Evolutionary conservation across 176 grass and related monocot genomes (phyloP), one percentile per base, ranked within the genome.

Genomic region (Eleusine coracana): DNA sequence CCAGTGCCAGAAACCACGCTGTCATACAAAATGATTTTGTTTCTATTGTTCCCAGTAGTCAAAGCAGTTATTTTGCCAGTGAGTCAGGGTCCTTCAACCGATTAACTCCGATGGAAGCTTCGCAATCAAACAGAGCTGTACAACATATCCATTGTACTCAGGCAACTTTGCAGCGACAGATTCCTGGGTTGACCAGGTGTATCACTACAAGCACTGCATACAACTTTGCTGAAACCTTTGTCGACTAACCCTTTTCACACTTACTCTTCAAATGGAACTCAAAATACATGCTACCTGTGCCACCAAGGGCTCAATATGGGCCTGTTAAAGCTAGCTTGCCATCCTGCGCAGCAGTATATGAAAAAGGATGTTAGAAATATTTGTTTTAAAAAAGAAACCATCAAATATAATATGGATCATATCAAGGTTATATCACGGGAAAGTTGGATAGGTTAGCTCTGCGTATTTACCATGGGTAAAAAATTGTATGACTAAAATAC

Each of bases 211-310:
- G 10, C 29, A 21, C 10, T 11, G 29, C 10, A 16, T 10, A 7
- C 17, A 75, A 37, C 17, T 50, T 56, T 75, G 31, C 50, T 39
- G 50, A 56, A 75, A 56, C 38, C 49, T 56, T 56, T 0, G 18
- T 75, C 18, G 3, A 56, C 18, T 75, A 3, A 13, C 29, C 50
- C 31, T 34, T 34, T 34, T 34, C 31, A 34, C 2, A 2, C 2
- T 56, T 75, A 5, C 56, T n/a, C 51, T 75, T 75, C 50, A 55
- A 17, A 74, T 73, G 5, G 3, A 73, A 73, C 70, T 73, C 45
- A 52, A 73, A 73, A 73, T 31, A 70, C 67, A 70, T 44, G 20
- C 5, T 20, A 68, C 2, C 7, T 2, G 7, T 37, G 16, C 34
- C 65, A 39, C 7, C 66, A 41, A 68, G 36, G 38, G 66, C 66